Conservation (phyloP, 345 rosid species). For the Salix viminalis region DNA sequence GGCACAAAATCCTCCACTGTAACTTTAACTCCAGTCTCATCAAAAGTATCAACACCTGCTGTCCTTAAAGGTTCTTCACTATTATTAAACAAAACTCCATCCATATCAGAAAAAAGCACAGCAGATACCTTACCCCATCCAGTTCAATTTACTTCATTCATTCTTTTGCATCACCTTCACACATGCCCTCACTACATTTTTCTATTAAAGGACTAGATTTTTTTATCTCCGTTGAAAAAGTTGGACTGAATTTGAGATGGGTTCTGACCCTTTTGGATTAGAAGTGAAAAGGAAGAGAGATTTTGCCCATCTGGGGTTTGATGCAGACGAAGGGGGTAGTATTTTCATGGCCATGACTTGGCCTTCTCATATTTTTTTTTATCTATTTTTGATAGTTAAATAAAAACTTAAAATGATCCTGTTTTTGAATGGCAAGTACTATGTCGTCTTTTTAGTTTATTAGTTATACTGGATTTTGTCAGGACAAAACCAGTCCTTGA, state of each 20-base stretch:
- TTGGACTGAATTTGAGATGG: constrained; percentile 24
- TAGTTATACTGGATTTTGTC: background rate
- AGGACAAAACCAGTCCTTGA: constrained; percentile 18
- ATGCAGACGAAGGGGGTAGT: constrained; percentile 34
- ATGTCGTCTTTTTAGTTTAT: background rate
- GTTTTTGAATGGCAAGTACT: constrained; percentile 26
- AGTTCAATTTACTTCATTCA: constrained; percentile 10
- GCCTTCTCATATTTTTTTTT: background rate
- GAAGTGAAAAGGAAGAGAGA: constrained; percentile 26
- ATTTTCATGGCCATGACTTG: constrained; percentile 39
- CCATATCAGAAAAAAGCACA: constrained; percentile 84
- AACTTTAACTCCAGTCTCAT: constrained; percentile 83
- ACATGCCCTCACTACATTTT: constrained; percentile 42
- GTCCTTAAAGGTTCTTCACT: constrained; percentile 87
- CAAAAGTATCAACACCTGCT: constrained; percentile 81
- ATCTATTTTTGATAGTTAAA: background rate
- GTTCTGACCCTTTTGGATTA: constrained; percentile 21
- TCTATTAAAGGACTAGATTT: background rate
- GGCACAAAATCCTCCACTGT: constrained; percentile 81
- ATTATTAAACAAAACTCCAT: constrained; percentile 78
- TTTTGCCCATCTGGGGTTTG: constrained; percentile 17
- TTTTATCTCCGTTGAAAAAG: constrained; percentile 23
- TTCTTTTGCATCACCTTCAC: constrained; percentile 40
- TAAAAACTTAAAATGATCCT: constrained; percentile 8
- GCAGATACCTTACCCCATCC: constrained; percentile 90